These are phyloP conservation scores for Cladophialophora carrionii DNA, from an alignment of 2,329 filamentous ascomycete species.

Conservation along the genomic window DNA sequence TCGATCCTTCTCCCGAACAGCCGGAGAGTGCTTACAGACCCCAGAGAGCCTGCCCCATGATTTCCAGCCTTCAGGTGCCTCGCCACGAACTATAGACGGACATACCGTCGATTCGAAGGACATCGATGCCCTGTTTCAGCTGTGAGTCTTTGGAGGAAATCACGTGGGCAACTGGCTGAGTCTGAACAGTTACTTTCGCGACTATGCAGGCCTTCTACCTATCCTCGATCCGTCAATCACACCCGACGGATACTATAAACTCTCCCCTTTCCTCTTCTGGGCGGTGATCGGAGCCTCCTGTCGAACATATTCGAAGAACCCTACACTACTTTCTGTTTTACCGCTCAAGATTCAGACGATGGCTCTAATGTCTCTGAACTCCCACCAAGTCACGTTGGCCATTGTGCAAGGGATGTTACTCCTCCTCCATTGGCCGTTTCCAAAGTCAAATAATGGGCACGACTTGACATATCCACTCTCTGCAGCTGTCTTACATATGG, in stretches of 20 bases:
- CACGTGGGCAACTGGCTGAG: background rate
- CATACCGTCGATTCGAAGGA: slow-evolving; percentile 42
- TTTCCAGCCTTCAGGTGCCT: slow-evolving; percentile 37
- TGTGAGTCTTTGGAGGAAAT: slow-evolving; percentile 38
- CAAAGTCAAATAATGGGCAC: slow-evolving; percentile 42
- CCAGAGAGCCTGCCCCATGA: slow-evolving; percentile 36
- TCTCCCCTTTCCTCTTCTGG: slow-evolving; percentile 85
- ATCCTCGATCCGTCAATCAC: slow-evolving; percentile 55
- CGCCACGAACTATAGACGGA: slow-evolving; percentile 42
- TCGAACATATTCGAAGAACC: slow-evolving; percentile 46
- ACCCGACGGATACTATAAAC: slow-evolving; percentile 74
- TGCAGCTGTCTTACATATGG: slow-evolving; percentile 47
- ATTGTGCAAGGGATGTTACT: slow-evolving; percentile 47
- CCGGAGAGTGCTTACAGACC: slow-evolving; percentile 36
- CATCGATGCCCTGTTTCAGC: slow-evolving; percentile 46
- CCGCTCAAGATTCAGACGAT: slow-evolving; percentile 44
- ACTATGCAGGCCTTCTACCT: slow-evolving; percentile 47
- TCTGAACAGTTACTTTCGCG: slow-evolving; percentile 44
- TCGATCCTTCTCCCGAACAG: slow-evolving; percentile 35
- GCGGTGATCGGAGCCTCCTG: slow-evolving; percentile 55
- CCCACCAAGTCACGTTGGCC: slow-evolving; percentile 41
- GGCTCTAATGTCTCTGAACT: slow-evolving; percentile 43
- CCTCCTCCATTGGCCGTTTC: slow-evolving; percentile 49
- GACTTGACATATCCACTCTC: slow-evolving; percentile 46
- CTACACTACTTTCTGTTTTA: slow-evolving; percentile 45